Evolutionary conservation across 2,329 filamentous ascomycete genomes (phyloP).

Genomic region (Lachnellula hyalina): DNA sequence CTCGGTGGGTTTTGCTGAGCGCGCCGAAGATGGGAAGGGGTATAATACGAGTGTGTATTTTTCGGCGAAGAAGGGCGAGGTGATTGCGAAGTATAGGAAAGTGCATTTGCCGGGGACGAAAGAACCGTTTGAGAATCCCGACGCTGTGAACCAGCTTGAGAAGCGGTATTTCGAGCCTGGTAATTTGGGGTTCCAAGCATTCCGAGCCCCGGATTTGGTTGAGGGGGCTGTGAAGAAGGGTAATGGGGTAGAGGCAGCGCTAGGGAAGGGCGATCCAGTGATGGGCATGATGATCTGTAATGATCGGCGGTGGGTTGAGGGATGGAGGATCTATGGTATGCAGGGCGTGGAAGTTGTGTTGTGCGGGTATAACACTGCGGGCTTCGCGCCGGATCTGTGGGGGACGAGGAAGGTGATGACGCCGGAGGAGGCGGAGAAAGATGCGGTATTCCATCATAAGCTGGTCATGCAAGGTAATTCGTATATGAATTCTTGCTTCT

Average conservation of each 20-base stretch:
- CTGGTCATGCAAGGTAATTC: slow-evolving; percentile 47
- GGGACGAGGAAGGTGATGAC: slow-evolving; percentile 38
- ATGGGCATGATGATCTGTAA: slow-evolving; percentile 52
- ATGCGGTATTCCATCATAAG: slow-evolving; percentile 47
- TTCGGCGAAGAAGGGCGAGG: slow-evolving; percentile 36
- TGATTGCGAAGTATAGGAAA: slow-evolving; percentile 50
- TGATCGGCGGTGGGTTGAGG: slow-evolving; percentile 49
- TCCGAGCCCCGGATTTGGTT: slow-evolving; percentile 44
- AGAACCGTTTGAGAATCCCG: slow-evolving; percentile 44
- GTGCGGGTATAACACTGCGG: slow-evolving; percentile 48
- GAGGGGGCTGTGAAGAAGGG: slow-evolving; percentile 33
- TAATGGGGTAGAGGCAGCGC: slow-evolving; percentile 13
- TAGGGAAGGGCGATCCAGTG: slow-evolving; percentile 44
- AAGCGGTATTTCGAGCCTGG: slow-evolving; percentile 51
- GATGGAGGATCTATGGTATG: slow-evolving; percentile 46
- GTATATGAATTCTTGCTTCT: slow-evolving; percentile 49
- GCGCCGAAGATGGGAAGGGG: slow-evolving; percentile 38
- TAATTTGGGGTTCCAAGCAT: slow-evolving; percentile 48
- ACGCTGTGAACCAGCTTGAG: slow-evolving; percentile 48
- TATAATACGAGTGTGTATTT: slow-evolving; percentile 50
- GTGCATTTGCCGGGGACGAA: slow-evolving; percentile 48
- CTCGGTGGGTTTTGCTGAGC: slow-evolving; percentile 48
- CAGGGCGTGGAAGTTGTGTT: slow-evolving; percentile 44
- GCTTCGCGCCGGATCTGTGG: slow-evolving; percentile 43
- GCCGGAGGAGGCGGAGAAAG: slow-evolving; percentile 38